Evolutionary conservation across 2,329 filamentous ascomycete genomes (phyloP).

Genomic region (Pseudonectria buxi): DNA sequence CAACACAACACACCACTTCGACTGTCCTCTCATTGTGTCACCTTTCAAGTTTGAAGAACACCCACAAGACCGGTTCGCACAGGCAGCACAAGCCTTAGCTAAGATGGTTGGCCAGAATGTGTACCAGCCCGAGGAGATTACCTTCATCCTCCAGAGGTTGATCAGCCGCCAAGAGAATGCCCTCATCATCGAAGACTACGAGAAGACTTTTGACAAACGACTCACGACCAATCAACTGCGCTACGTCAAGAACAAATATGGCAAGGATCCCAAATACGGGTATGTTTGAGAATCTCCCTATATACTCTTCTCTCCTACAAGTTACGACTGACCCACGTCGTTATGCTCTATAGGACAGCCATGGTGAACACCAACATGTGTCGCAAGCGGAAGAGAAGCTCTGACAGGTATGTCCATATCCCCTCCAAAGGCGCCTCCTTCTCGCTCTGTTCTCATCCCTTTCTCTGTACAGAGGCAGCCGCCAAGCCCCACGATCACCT

Average conservation of each 20-base stretch:
- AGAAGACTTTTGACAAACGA: slow-evolving; percentile 19
- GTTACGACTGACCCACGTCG: background rate
- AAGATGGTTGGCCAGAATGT: slow-evolving; percentile 29
- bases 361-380: slow-evolving; percentile 6
- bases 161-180: slow-evolving; percentile 19
- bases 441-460: too few species aligned
- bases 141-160: slow-evolving; percentile 26
- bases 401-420: slow-evolving; percentile 2
- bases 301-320: background rate
- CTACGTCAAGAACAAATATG: slow-evolving; percentile 36
- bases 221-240: slow-evolving; percentile 31
- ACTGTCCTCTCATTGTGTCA: too few species aligned
- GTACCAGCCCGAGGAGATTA: slow-evolving; percentile 30
- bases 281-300: slow-evolving; percentile 15
- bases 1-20: too few species aligned
- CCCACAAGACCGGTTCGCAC: too few species aligned
- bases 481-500: too few species aligned
- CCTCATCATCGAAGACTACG: slow-evolving; percentile 23
- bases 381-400: slow-evolving; percentile 2
- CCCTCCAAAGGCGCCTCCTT: too few species aligned
- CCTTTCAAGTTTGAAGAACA: too few species aligned
- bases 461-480: background rate
- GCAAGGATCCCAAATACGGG: slow-evolving; percentile 32
- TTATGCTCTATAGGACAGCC: slow-evolving; percentile 6
- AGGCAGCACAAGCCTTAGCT: background rate